phyloP scores from a whole-genome alignment of 148 eudicot genomes.

The Camellia lanceoleosa region DNA sequence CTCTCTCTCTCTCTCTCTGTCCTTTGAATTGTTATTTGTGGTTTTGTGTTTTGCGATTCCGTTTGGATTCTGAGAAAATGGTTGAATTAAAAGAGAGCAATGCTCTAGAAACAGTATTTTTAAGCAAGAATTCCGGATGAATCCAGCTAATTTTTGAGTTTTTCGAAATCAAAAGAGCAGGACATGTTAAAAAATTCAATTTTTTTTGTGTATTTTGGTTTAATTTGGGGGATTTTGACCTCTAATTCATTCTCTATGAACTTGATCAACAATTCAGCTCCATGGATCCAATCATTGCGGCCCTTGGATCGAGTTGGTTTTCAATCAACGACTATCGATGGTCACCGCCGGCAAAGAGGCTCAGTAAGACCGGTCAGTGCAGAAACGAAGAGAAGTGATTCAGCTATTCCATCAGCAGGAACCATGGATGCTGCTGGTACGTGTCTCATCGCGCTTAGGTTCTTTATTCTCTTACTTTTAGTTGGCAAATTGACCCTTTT shows the following conservation, averaged over 20 bases:
- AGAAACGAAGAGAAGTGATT: slow-evolving; percentile 12
- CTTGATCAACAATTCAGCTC: not conserved
- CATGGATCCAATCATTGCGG: slow-evolving; percentile 5
- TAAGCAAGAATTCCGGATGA: too few relatives aligned
- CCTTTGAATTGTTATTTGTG: not conserved
- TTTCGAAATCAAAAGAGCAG: not conserved
- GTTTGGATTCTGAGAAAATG: not conserved
- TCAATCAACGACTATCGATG: not conserved
- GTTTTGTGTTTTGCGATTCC: not conserved
- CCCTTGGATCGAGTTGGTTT: not conserved
- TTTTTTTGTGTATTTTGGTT: not conserved
- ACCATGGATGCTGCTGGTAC: slow-evolving; percentile 5
- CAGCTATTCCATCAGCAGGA: slow-evolving; percentile 6
- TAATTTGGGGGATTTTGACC: not conserved
- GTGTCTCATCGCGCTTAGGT: not conserved
- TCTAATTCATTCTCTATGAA: not conserved
- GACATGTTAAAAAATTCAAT: not conserved
- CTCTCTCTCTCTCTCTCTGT: not conserved
- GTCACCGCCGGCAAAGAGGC: not conserved
- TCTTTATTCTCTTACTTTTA: not conserved
- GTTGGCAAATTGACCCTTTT: not conserved
- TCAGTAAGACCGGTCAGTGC: not conserved
- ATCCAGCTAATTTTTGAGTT: too few relatives aligned
- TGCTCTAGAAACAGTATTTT: not conserved
- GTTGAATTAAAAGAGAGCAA: not conserved